Percentiles rank a stretch among this genome's conserved stretches.
Evolutionary conservation across 2,329 filamentous ascomycete species (phyloP).

Genomic region (Claviceps pazoutovae): DNA sequence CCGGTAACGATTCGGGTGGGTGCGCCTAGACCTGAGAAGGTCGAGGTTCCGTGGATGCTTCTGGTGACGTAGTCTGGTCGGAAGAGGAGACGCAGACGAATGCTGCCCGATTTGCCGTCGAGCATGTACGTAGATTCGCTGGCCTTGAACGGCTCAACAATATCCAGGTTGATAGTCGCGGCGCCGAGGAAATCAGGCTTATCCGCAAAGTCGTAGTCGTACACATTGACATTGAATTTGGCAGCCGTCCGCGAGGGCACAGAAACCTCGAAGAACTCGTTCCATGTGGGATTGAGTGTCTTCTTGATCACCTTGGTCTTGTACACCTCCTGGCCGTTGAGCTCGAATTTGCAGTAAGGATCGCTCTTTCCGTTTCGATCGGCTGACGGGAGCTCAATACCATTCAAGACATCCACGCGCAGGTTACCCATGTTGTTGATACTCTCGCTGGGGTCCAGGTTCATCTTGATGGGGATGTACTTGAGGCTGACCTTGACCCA

Average conservation of each 20-base stretch:
- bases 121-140: conserved; percentile 62
- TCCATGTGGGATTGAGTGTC: conserved; percentile 88
- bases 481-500: conserved; percentile 85
- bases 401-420: conserved; percentile 85
- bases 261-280: conserved; percentile 81
- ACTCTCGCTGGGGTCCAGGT: conserved; percentile 83
- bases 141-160: conserved; percentile 72
- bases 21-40: conserved; percentile 76
- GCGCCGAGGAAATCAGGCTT: conserved; percentile 83
- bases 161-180: conserved; percentile 59
- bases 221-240: conserved; percentile 71
- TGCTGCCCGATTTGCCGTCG: conserved; percentile 76
- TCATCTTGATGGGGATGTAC: conserved; percentile 90
- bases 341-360: conserved; percentile 86
- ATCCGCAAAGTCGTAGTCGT: conserved; percentile 94
- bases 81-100: conserved; percentile 79
- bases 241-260: conserved; percentile 75
- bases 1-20: conserved; percentile 79
- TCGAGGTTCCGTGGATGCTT: conserved; percentile 76
- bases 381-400: conserved; percentile 73
- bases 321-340: conserved; percentile 80
- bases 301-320: conserved; percentile 97
- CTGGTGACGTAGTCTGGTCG: conserved; percentile 83
- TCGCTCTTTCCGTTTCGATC: conserved; percentile 96
- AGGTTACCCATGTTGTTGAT: conserved; percentile 98